Base-by-base conservation (phyloP, 352 stramenopile species). In the Thalassiosira oceanica region DNA sequence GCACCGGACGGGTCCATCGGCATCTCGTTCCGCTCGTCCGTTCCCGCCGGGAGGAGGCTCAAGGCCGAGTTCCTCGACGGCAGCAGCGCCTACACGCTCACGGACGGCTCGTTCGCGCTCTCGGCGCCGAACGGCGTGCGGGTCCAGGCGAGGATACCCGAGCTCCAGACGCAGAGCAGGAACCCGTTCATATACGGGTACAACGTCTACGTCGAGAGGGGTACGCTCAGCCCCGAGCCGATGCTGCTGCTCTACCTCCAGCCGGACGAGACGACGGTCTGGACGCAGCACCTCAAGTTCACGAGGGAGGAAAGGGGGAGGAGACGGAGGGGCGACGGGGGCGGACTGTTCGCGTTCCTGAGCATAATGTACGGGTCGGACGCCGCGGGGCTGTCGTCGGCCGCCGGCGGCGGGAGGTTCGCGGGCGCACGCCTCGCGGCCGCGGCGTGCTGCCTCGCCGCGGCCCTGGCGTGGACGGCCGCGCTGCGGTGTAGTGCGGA, bases 151-250 rank as follows among this genome's bases (percentile, higher is more conserved):
- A 70, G 35, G 13, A 81, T 89, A 44, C 78, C 76, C 16, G 68
- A 86, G 37, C 45, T 86, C 10, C 61, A 74, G 49, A 75, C 54
- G 3, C 42, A 70, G 33, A 74, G 53, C 39, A 29, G 55, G 13
- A 80, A 77, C 53, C 33, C 54, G 42, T 64, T 69, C n/a, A 89
- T 90, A 62, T 90, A 88, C 31, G 77, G 66, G 0, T 90, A 84
- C 60, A 87, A 85, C 43, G 61, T 90, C 7, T 90, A 88, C 46
- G 60, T 80, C 3, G 83, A 90, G 61, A 64, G 65, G 29, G 76
- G 77, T 4, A 87, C 83, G 5, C 60, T 90, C 37, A 87, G 73
- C 2, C 83, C 83, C 11, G 79, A 90, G 50, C 83, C 83, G 24
- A 74, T 83, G 62, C 72, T 86, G 24, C 67, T 85, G 10, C 49